Conservation (phyloP, 2,329 filamentous ascomycete genomes). For the Rhexocercosporidium sp. region DNA sequence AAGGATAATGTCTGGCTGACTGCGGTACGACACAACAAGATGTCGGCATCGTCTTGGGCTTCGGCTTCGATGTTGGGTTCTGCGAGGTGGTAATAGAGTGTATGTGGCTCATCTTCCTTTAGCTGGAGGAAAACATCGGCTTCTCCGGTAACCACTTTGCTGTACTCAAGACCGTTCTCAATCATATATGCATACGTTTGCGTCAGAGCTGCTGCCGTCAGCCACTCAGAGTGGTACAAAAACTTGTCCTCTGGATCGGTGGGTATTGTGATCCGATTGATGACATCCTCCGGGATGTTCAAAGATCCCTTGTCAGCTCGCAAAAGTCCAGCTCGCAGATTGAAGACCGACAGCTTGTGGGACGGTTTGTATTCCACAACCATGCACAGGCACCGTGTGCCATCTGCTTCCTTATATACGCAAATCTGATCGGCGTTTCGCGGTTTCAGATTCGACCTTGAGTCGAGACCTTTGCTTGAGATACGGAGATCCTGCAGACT, state of each 20-base stretch:
- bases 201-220: conserved; percentile 49
- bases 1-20: conserved; percentile 26
- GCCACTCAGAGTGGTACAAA: too few relatives aligned
- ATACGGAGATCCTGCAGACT: conserved; percentile 30
- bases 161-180: conserved; percentile 44
- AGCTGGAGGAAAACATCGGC: conserved; percentile 38
- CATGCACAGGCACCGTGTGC: conserved; percentile 26
- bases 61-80: conserved; percentile 28
- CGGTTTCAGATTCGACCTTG: conserved; percentile 29
- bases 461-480: conserved; percentile 26
- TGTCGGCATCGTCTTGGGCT: conserved; percentile 23
- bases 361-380: conserved; percentile 54
- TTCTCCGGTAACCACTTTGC: conserved; percentile 37
- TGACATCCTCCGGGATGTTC: conserved; percentile 47
- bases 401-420: conserved; percentile 32
- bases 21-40: conserved; percentile 25
- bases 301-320: conserved; percentile 26
- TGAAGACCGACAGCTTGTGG: conserved; percentile 50
- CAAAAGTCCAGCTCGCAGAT: conserved; percentile 49
- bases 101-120: conserved; percentile 29
- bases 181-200: conserved; percentile 58
- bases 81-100: conserved; percentile 31
- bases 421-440: conserved; percentile 32
- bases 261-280: conserved; percentile 40
- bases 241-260: conserved; percentile 43